Base-by-base conservation (phyloP, 208 protist genomes). In the Leishmania martiniquensis region DNA sequence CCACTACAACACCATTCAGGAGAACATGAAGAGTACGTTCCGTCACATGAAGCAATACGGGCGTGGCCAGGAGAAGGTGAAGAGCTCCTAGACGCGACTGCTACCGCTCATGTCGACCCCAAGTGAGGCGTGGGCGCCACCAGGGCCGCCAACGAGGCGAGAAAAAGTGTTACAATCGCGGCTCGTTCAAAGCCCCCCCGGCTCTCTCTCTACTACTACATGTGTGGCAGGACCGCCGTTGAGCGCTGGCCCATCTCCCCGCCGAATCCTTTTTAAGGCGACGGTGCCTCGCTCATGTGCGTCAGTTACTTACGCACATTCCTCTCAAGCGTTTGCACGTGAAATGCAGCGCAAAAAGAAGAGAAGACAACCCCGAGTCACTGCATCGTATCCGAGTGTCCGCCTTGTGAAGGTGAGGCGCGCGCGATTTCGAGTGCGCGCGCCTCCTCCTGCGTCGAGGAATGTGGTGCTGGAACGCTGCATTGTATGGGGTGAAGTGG, bases 1-100 rank as follows among this genome's bases (percentile, higher is more conserved):
- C 13, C 85, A 93, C 76, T 95, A 92, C 82, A 76, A 91, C 37
- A 93, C 91, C 20, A 84, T 97, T 57, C 78, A 85, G 80, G 91
- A 91, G 70, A 95, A 95, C 70, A 52, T 89, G 32, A 6, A 79
- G 49, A 93, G 89, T 77, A 92, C 89, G 29, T 86, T 93, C 34
- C 72, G 81, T 1, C 91, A 95, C 76, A 83, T 95, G 81, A 81
- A 86, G 75, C 67, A 82, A 70, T 92, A 87, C 75, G 91, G 91
- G 39, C 82, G 85, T 44, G 89, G 88, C 4, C 45, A 71, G 55
- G 90, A 93, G 60, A 85, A 88, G 80, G 67, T 69, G 72, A 80
- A 77, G 45, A 32, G 55, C 22, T 75, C 74, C 37, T 80, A 86
- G 39, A 6, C 32, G 39, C 22, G 22, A 42, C 62, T 45, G 15